These are phyloP conservation scores for Dunaliella primolecta DNA, from an alignment of 139 green algal species.

Conservation along the genomic window DNA sequence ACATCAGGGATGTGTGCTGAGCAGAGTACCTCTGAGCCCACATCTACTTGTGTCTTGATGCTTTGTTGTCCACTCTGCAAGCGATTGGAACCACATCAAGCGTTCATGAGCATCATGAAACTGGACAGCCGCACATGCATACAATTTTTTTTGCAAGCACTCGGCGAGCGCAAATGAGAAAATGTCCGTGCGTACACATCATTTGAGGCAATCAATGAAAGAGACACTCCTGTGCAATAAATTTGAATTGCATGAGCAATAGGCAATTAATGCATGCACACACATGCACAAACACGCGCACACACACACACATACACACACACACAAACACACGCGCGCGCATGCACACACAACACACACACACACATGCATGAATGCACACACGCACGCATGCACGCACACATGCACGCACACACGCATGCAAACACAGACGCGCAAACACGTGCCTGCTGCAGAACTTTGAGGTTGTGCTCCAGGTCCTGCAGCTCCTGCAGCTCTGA, in stretches of 20 bases:
- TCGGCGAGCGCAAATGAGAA: no score
- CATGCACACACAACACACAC: background rate
- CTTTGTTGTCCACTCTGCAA: background rate
- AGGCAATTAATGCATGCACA: background rate
- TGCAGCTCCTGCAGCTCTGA: conserved; percentile 17
- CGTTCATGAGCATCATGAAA: no score
- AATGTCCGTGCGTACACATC: no score
- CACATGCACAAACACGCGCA: background rate
- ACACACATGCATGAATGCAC: background rate
- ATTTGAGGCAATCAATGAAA: no score
- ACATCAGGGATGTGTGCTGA: background rate
- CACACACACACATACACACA: background rate
- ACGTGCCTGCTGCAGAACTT: conserved; percentile 16
- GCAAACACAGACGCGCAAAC: background rate
- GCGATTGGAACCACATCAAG: no score
- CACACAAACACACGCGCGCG: background rate
- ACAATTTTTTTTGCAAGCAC: no score
- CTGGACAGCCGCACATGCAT: no score
- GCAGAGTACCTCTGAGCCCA: conserved; percentile 5
- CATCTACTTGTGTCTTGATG: conserved; percentile 5
- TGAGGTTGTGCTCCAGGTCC: conserved; percentile 8
- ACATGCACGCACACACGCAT: background rate
- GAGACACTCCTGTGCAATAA: no score
- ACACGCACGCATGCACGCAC: background rate
- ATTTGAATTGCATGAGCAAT: no score